Base-by-base conservation (phyloP, 2,329 filamentous ascomycete genomes). In the Pseudogymnoascus sp. region DNA sequence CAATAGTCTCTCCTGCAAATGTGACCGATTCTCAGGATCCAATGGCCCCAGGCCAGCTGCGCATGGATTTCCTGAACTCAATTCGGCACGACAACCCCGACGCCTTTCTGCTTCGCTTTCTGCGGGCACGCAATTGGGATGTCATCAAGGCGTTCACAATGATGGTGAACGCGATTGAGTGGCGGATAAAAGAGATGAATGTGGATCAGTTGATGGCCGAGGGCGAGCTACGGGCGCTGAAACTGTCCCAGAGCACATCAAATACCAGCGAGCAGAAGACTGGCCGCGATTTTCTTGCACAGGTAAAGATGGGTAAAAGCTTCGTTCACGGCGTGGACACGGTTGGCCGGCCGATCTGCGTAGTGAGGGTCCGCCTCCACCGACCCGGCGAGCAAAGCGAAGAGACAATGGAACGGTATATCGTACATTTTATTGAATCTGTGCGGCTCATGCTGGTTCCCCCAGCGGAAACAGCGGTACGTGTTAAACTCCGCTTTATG, bases 71-170 rank as follows among this genome's bases (percentile, higher is more conserved):
- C 58, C 68, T 39, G 71, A 67, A 62, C 26, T 48, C 65, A 8
- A 59, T 67, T 48, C 68, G 66, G 52, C 63, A 66, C 59, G 69
- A 76, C 30, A 67, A 76, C 57, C 74, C 74, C 0, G 74, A 76
- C 58, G 70, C 72, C 0, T 61, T 72, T 1, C 65, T 72, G 0
- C 67, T 76, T n/a, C 74, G 74, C 3, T 76, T 75, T 61, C 69
- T 74, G 19, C 68, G 74, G 30, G 73, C 72, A 8, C 71, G 73
- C 57, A 73, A 75, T 63, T 75, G 74, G 70, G 68, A 76, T 62
- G 69, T 76, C 3, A 65, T 69, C 0, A 73, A 72, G 52, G 72
- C 73, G 0, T 67, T 75, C 15, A 67, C 70, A 15, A 76, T 76
- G 71, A 66, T 76, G 35, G 68, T 73, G 2, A 69, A 71, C 1